Percentiles rank a stretch among this genome's conserved stretches.
Conservation (phyloP, 2,329 filamentous ascomycete genomes). For the Microsporum ferrugineum region DNA sequence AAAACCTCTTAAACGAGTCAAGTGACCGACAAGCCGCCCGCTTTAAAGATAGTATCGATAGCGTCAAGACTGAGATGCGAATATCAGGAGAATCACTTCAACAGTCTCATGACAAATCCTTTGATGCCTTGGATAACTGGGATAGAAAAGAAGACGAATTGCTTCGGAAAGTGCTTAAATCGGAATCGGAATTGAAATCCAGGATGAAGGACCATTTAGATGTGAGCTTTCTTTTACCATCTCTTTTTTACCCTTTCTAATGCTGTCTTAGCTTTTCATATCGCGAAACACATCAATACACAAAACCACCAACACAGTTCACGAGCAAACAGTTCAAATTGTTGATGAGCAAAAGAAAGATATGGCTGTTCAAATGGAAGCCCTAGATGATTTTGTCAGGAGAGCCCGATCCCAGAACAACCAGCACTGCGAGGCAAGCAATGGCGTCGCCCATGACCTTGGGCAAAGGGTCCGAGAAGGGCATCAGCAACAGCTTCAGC, state of each 20-base stretch:
- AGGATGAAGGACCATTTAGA: conserved; percentile 81
- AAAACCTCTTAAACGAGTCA: conserved; percentile 61
- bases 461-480: conserved; percentile 59
- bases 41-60: conserved; percentile 51
- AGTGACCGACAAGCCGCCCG: conserved; percentile 62
- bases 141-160: conserved; percentile 55
- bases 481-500: conserved; percentile 57
- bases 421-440: conserved; percentile 59
- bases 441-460: conserved; percentile 53
- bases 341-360: conserved; percentile 82
- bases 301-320: conserved; percentile 70
- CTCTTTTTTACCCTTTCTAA: conserved; percentile 4
- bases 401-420: conserved; percentile 72
- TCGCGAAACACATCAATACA: conserved; percentile 62
- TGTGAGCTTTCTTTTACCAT: conserved; percentile 37
- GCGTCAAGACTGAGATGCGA: conserved; percentile 53
- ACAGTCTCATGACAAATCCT: conserved; percentile 54
- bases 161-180: conserved; percentile 58
- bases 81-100: conserved; percentile 55
- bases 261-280: conserved; percentile 7
- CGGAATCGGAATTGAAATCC: conserved; percentile 64
- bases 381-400: conserved; percentile 80
- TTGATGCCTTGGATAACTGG: conserved; percentile 64
- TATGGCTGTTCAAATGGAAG: conserved; percentile 76
- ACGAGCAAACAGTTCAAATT: conserved; percentile 78